These are phyloP conservation scores for Syzygium jambos DNA, from an alignment of 345 rosid genomes.

Conservation along the genomic window DNA sequence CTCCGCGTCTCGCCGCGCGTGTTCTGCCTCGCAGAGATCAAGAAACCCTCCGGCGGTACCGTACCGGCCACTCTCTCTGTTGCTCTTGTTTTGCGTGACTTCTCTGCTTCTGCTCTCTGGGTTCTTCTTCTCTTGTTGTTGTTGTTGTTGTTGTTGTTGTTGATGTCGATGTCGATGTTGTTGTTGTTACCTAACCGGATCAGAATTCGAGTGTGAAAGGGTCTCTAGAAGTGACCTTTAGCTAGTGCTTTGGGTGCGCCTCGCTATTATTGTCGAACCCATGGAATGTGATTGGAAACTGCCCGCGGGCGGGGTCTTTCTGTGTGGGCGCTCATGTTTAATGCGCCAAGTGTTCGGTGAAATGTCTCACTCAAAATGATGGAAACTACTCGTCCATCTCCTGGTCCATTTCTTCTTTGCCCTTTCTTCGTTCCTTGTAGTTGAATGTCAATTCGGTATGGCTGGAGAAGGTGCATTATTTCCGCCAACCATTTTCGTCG, in stretches of 20 bases:
- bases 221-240: not conserved
- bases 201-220: not conserved
- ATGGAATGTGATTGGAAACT: not conserved
- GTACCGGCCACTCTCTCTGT: not conserved
- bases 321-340: not conserved
- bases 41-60: not conserved
- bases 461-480: not conserved
- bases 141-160: not conserved
- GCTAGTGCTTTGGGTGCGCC: not conserved
- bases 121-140: not conserved
- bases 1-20: not conserved
- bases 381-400: not conserved
- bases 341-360: not conserved
- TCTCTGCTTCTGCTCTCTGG: not conserved
- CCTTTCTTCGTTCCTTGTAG: not conserved
- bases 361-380: not conserved
- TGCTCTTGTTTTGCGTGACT: not conserved
- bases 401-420: not conserved
- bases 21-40: not conserved
- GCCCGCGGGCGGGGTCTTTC: not conserved
- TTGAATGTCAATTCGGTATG: not conserved
- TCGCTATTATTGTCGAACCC: not conserved
- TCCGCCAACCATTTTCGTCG: not conserved
- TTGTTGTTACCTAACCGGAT: not conserved
- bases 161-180: not conserved